Percentiles rank a stretch among this genome's conserved stretches.
Conservation (phyloP, 345 rosid genomes). For the Murraya koenigii region DNA sequence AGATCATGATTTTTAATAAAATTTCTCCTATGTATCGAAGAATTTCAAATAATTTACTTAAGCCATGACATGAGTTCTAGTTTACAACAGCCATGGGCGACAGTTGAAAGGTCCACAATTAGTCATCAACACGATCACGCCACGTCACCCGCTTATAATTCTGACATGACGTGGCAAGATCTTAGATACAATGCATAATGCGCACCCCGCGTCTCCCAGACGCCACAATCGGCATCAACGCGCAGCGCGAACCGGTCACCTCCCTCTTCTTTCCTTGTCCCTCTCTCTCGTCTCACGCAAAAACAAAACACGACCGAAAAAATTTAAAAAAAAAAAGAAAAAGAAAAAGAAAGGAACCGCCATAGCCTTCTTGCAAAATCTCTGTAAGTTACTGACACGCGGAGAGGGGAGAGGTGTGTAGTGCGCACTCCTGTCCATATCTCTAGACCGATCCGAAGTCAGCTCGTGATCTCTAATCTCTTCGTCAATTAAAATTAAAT, state of each 20-base stretch:
- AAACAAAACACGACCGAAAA: too few species aligned
- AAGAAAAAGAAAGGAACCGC: not conserved
- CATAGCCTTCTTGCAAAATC: not conserved
- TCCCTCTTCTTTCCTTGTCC: not conserved
- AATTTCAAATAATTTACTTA: not conserved
- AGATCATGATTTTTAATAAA: too few species aligned
- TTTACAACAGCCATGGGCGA: not conserved
- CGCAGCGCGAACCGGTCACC: slow-evolving; percentile 29
- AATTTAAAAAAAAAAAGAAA: not conserved
- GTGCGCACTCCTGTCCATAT: slow-evolving; percentile 19
- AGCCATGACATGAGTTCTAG: not conserved
- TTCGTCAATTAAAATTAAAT: not conserved
- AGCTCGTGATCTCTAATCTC: not conserved
- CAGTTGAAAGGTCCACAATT: not conserved
- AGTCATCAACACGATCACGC: not conserved
- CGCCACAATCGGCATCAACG: slow-evolving; percentile 1
- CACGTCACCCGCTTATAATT: not conserved
- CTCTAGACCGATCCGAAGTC: not conserved
- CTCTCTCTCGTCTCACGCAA: not conserved
- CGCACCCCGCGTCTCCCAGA: slow-evolving; percentile 10
- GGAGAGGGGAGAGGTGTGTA: slow-evolving; percentile 15
- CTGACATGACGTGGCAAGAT: slow-evolving; percentile 13
- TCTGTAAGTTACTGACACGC: not conserved
- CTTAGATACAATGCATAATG: not conserved
- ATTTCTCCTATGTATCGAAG: too few species aligned